phyloP scores from a whole-genome alignment of 2,329 filamentous ascomycete species.

The Fusarium mexicanum region DNA sequence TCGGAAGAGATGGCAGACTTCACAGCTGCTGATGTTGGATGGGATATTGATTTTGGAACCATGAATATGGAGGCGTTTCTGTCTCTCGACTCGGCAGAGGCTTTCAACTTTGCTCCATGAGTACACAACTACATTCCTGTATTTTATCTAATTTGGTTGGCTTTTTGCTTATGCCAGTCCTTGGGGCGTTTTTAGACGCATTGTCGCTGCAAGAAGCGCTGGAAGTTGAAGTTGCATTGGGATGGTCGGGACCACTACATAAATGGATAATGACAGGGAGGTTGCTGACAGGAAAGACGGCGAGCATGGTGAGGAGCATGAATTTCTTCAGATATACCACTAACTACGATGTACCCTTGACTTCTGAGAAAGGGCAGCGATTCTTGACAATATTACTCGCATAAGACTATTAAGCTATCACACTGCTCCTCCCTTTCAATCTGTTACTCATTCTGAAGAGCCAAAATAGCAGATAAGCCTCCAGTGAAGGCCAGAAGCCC shows the following conservation, averaged over 20 bases:
- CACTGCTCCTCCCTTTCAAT: too few species aligned
- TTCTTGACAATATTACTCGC: not conserved
- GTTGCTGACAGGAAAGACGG: not conserved
- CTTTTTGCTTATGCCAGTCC: not conserved
- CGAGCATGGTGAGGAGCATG: not conserved
- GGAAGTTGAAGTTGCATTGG: not conserved
- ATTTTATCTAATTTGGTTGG: not conserved
- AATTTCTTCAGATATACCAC: slow-evolving; percentile 10
- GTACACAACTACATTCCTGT: not conserved
- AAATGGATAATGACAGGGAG: not conserved
- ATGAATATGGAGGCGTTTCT: slow-evolving; percentile 49
- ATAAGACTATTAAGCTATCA: not conserved
- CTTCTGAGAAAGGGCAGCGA: not conserved
- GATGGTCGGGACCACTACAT: not conserved
- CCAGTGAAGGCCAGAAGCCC: slow-evolving; percentile 26
- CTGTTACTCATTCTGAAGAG: slow-evolving; percentile 7
- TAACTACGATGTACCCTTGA: not conserved
- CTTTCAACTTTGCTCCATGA: slow-evolving; percentile 39
- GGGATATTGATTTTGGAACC: slow-evolving; percentile 46
- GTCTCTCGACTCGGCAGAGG: slow-evolving; percentile 44
- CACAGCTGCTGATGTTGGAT: slow-evolving; percentile 44
- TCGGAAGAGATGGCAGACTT: slow-evolving; percentile 42
- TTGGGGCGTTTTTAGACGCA: not conserved
- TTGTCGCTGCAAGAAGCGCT: not conserved
- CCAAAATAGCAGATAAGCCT: slow-evolving; percentile 24